Evolutionary conservation across 768 basidiomycete genomes (phyloP), one percentile per base, ranked within the genome.

Genomic region (Sporobolomyces roseus): DNA sequence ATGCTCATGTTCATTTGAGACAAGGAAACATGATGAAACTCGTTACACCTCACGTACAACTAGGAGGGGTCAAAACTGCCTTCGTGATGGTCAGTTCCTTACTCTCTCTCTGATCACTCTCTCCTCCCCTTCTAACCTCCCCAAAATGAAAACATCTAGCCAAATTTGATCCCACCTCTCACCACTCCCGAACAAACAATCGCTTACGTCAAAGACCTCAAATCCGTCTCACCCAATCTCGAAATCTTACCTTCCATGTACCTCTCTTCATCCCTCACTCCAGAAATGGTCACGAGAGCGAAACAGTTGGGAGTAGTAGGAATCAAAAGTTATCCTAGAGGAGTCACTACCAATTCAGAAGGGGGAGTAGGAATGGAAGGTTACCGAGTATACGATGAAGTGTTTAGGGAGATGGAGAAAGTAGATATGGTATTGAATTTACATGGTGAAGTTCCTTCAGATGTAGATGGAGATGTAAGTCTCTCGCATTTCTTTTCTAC

Each of bases 211-310:
- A 80, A 84, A 23, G 80, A 85, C 32, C 84, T 99, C 76, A 80
- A 77, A 46, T 86, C 96, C 67, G 90, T 91, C n/a, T n/a, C n/a
- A 54, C 85, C 90, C 19, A 79, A 80, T 62, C 86, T 89, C 23
- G 86, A 92, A 79, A 94, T 91, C 81, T 82, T 99, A 32, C 94
- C 98, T 90, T 94, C 93, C 1, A 82, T 99, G 49, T 99, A 98
- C 80, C 85, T 99, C n/a, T 90, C 88, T 45, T 88, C 88, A 0
- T 87, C 89, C 55, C 84, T 98, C 64, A 94, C 92, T 3, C 90
- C 92, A 8, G 87, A 88, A 25, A 92, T 96, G 77, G 87, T 98
- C 74, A 83, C 84, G 75, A 93, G 90, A 79, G 96, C 94, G 17
- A 88, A 88, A 61, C 79, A 82, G 41, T 88, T 89, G 23, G 94